Conservation (phyloP, 2,329 filamentous ascomycete genomes). For the Venturia effusa region DNA sequence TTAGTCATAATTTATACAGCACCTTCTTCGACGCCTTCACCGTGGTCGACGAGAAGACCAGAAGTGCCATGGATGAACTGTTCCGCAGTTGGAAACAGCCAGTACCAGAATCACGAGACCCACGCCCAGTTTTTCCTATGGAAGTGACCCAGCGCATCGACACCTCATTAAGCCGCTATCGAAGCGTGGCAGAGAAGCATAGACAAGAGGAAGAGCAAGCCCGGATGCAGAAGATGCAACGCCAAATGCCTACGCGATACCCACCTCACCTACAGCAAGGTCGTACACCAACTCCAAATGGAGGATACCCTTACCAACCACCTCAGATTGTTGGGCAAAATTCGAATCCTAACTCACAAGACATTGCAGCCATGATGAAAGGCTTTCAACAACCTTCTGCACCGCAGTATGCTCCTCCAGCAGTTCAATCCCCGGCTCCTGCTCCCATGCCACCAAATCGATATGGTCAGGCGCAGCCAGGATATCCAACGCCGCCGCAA, state of each 20-base stretch:
- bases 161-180: slow-evolving; percentile 80
- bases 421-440: slow-evolving; percentile 14
- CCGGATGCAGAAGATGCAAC: slow-evolving; percentile 21
- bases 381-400: slow-evolving; percentile 18
- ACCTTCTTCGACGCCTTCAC: slow-evolving; percentile 97
- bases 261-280: slow-evolving; percentile 30
- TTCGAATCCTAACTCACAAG: slow-evolving; percentile 1
- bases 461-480: slow-evolving; percentile 25
- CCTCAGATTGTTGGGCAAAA: slow-evolving; percentile 4
- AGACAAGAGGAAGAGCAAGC: slow-evolving; percentile 41
- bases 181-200: slow-evolving; percentile 38
- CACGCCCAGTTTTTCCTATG: slow-evolving; percentile 79
- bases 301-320: slow-evolving; percentile 5
- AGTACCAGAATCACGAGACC: slow-evolving; percentile 84
- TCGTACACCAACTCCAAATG: slow-evolving; percentile 9
- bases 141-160: slow-evolving; percentile 88
- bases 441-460: slow-evolving; percentile 32
- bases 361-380: slow-evolving; percentile 7
- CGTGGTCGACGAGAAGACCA: slow-evolving; percentile 69
- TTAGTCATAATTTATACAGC: slow-evolving; percentile 80
- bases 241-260: slow-evolving; percentile 10
- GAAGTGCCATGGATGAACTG: slow-evolving; percentile 93
- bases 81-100: slow-evolving; percentile 97
- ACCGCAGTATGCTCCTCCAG: slow-evolving; percentile 15
- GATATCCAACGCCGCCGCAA: slow-evolving; percentile 20